phyloP scores from a whole-genome alignment of 495 filamentous ascomycete species.

The Penicillium diatomitis region DNA sequence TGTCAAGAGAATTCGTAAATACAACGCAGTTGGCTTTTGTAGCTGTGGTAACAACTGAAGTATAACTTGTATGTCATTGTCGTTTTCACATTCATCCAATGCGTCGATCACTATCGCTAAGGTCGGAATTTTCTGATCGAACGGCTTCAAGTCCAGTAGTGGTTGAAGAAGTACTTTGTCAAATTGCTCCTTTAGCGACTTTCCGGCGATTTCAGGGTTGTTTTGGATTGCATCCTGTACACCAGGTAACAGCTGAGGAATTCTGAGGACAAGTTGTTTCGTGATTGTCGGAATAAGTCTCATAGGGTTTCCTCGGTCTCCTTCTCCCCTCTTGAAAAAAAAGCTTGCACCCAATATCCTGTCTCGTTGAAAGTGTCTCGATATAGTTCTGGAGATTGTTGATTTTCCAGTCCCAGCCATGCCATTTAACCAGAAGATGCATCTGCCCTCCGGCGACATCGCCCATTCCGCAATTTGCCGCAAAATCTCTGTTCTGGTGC shows the following conservation, averaged over 20 bases:
- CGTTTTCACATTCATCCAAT: conserved; percentile 41
- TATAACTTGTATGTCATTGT: conserved; percentile 27
- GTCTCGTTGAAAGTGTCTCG: not conserved
- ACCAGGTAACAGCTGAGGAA: conserved; percentile 13
- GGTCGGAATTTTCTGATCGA: not conserved
- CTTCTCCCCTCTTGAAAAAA: conserved; percentile 43
- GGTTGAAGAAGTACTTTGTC: conserved; percentile 38
- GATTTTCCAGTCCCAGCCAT: conserved; percentile 36
- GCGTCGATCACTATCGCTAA: conserved; percentile 40
- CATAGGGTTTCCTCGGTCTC: conserved; percentile 27
- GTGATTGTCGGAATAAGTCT: conserved; percentile 38
- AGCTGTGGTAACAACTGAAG: conserved; percentile 23
- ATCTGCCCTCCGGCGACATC: conserved; percentile 2
- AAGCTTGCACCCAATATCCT: conserved; percentile 27
- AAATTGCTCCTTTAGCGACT: conserved; percentile 37
- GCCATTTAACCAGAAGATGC: conserved; percentile 34
- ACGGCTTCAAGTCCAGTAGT: conserved; percentile 7
- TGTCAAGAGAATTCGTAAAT: not conserved
- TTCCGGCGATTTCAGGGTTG: conserved; percentile 22
- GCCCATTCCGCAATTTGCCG: not conserved
- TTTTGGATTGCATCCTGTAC: conserved; percentile 26
- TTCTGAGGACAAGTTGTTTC: conserved; percentile 23
- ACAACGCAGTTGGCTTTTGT: conserved; percentile 3
- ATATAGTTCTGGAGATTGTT: conserved; percentile 22
- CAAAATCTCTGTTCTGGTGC: not conserved